phyloP scores from a whole-genome alignment of 1,284 basidiomycete species.

The Apiotrichum montevideense region DNA sequence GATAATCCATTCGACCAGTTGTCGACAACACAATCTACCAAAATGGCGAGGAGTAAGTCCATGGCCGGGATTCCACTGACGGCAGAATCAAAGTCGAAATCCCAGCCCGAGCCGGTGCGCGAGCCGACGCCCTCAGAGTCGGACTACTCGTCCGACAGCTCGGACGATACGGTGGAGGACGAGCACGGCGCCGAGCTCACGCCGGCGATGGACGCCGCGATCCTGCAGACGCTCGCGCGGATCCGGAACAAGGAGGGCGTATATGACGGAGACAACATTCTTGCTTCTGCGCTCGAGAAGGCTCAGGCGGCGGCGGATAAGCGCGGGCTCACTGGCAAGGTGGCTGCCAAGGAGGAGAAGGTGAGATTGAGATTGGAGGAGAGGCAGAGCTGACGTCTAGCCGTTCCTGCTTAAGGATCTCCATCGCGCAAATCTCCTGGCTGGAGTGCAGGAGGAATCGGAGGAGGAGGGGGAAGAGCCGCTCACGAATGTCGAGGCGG shows the following conservation, averaged over 20 bases:
- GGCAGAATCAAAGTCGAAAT: not conserved
- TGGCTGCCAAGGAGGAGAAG: constrained; percentile 22
- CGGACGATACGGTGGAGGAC: constrained; percentile 72
- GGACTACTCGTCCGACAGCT: constrained; percentile 23
- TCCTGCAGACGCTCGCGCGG: constrained; percentile 79
- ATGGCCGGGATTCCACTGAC: too few species aligned
- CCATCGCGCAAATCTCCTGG: constrained; percentile 47
- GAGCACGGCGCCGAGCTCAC: constrained; percentile 94
- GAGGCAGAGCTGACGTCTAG: constrained; percentile 13
- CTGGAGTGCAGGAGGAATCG: constrained; percentile 15
- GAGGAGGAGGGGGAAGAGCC: constrained; percentile 31
- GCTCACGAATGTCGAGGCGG: constrained; percentile 73
- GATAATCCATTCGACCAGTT: too few species aligned
- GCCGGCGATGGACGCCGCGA: constrained; percentile 88
- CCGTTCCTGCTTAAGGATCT: constrained; percentile 49
- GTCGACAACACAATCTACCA: not conserved
- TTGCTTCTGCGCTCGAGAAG: constrained; percentile 58
- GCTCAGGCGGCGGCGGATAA: constrained; percentile 31
- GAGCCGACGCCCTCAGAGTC: constrained; percentile 14
- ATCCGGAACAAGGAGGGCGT: constrained; percentile 78
- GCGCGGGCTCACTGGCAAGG: constrained; percentile 19
- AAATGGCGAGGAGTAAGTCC: constrained; percentile 1
- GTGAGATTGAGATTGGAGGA: constrained; percentile 11
- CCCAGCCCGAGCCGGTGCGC: not conserved
- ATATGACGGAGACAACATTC: constrained; percentile 62